A percentile compares a stretch with the other conserved stretches of the same genome.
These are phyloP conservation scores for Podaxis sp. DNA, from an alignment of 768 basidiomycete genomes.

Conservation along the genomic window DNA sequence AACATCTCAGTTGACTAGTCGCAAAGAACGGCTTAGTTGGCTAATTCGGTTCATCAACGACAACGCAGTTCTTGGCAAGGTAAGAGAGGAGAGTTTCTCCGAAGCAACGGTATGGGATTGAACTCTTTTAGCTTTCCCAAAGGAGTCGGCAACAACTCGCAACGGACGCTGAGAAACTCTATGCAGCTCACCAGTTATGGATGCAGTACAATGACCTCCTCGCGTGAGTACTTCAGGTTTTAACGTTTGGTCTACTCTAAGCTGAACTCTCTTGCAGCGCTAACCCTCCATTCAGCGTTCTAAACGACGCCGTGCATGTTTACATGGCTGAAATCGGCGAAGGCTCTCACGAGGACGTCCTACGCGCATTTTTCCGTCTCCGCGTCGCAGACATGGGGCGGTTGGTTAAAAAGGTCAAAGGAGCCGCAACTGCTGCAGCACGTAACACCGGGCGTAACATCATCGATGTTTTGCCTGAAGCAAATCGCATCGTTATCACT, in stretches of 20 bases:
- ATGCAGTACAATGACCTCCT: conserved; percentile 63
- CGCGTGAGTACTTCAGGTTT: conserved; percentile 36
- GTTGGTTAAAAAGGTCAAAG: conserved; percentile 57
- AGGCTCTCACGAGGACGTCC: conserved; percentile 63
- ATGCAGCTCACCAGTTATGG: conserved; percentile 82
- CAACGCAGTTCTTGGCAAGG: conserved; percentile 76
- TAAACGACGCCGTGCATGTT: conserved; percentile 64
- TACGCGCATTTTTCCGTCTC: conserved; percentile 81
- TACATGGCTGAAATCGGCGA: conserved; percentile 62
- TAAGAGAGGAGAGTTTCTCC: conserved; percentile 21
- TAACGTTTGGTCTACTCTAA: background rate
- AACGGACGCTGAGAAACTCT: conserved; percentile 83
- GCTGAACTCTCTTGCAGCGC: conserved; percentile 30
- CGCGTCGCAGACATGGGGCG: conserved; percentile 62
- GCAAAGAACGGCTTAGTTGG: conserved; percentile 75
- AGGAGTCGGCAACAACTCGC: conserved; percentile 68
- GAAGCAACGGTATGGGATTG: background rate
- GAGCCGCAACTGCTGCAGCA: conserved; percentile 39
- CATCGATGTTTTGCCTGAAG: conserved; percentile 51
- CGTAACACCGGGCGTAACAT: conserved; percentile 41
- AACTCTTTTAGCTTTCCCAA: conserved; percentile 65
- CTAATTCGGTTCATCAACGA: conserved; percentile 89
- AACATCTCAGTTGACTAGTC: conserved; percentile 66
- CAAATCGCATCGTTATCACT: conserved; percentile 62
- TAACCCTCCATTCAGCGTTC: conserved; percentile 52